Conservation (phyloP, 2,329 filamentous ascomycete species). For the Dactylellina parvicollis region DNA sequence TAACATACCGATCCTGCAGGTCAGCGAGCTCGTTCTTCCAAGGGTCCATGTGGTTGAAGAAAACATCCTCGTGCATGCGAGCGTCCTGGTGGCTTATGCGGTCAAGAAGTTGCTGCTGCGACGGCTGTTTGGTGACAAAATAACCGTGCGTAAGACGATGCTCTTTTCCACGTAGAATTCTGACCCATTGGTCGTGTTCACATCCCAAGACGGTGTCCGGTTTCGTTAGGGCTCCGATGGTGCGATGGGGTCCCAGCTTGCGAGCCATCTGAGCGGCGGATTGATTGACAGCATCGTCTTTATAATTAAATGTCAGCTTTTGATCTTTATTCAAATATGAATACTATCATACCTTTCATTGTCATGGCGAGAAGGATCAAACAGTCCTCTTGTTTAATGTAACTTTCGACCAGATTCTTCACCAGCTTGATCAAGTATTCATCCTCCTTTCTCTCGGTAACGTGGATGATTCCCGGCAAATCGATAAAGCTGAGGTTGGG, state of each 20-base stretch:
- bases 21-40: slow-evolving; percentile 56
- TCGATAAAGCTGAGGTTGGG: slow-evolving; percentile 58
- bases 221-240: slow-evolving; percentile 58
- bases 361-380: slow-evolving; percentile 57
- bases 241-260: slow-evolving; percentile 56
- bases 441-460: slow-evolving; percentile 57
- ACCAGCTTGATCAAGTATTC: slow-evolving; percentile 57
- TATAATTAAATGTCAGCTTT: slow-evolving; percentile 25
- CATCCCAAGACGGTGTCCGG: slow-evolving; percentile 57
- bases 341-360: slow-evolving; percentile 55
- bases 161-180: slow-evolving; percentile 57
- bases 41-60: slow-evolving; percentile 56
- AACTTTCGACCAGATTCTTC: slow-evolving; percentile 56
- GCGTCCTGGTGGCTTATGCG: slow-evolving; percentile 55
- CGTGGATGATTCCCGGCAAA: slow-evolving; percentile 58
- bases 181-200: slow-evolving; percentile 57
- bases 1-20: slow-evolving; percentile 55
- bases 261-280: slow-evolving; percentile 57
- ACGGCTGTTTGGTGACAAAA: slow-evolving; percentile 58
- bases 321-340: background rate
- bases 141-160: slow-evolving; percentile 57
- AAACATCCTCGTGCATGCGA: slow-evolving; percentile 55
- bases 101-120: slow-evolving; percentile 55
- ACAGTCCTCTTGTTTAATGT: slow-evolving; percentile 57
- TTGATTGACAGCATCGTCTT: slow-evolving; percentile 58